Conservation (phyloP, 495 filamentous ascomycete species). For the Lophiostoma macrostomum region DNA sequence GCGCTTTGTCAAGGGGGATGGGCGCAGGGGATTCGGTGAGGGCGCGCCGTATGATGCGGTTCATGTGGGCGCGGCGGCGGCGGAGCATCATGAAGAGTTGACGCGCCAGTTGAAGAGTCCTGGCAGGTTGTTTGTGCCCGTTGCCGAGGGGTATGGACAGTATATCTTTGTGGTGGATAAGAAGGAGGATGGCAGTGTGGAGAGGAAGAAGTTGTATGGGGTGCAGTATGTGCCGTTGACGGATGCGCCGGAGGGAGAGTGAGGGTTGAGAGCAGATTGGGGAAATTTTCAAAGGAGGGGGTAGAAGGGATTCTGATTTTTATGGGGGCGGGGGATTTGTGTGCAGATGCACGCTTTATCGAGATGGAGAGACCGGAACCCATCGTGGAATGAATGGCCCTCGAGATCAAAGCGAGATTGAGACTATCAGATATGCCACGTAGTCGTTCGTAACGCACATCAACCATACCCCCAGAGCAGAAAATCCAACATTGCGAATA, state of each 20-base stretch:
- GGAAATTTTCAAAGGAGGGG: too few species aligned
- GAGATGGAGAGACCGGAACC: too few species aligned
- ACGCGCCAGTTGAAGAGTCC: conserved; percentile 76
- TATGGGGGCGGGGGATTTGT: too few species aligned
- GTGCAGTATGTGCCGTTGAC: conserved; percentile 95
- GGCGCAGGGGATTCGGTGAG: conserved; percentile 63
- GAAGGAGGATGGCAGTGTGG: conserved; percentile 69
- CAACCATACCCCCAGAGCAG: too few species aligned
- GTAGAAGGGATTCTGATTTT: too few species aligned
- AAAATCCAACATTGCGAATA: too few species aligned
- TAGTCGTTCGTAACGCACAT: too few species aligned
- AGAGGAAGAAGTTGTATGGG: conserved; percentile 70
- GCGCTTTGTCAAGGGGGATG: conserved; percentile 76
- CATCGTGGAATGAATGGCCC: too few species aligned
- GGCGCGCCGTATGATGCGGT: conserved; percentile 79
- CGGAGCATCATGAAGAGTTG: conserved; percentile 65
- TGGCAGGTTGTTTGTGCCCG: conserved; percentile 61
- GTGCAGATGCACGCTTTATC: too few species aligned
- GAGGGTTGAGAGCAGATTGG: too few species aligned
- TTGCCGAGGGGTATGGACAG: conserved; percentile 64
- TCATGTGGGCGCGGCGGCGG: conserved; percentile 89
- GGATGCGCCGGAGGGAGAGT: conserved; percentile 67
- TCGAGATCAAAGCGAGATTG: too few species aligned
- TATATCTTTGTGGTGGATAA: conserved; percentile 92
- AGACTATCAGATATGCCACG: too few species aligned